These are phyloP conservation scores for Podila epigama DNA, from an alignment of 192 early-diverging fungal genomes.

Conservation along the genomic window DNA sequence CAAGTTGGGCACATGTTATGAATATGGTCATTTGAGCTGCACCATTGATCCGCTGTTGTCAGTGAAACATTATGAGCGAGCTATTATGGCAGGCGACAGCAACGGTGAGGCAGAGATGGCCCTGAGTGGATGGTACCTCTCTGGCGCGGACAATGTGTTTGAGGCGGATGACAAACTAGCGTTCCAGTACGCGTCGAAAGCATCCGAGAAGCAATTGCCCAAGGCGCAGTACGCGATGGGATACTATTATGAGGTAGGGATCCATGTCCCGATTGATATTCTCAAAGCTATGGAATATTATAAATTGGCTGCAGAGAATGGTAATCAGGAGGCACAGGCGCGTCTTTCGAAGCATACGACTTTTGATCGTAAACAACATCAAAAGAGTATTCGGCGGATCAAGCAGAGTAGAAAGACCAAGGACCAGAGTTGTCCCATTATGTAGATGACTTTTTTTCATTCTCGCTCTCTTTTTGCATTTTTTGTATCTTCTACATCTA, in stretches of 20 bases:
- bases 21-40: constrained; percentile 77
- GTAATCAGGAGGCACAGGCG: constrained; percentile 33
- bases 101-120: constrained; percentile 87
- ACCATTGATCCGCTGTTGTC: constrained; percentile 69
- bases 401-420: constrained; percentile 28
- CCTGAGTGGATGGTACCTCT: constrained; percentile 87
- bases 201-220: constrained; percentile 80
- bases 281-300: constrained; percentile 55
- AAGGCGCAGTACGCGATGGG: constrained; percentile 92
- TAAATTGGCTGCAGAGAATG: constrained; percentile 17
- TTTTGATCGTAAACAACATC: constrained; percentile 19
- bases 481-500: no score
- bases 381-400: constrained; percentile 32
- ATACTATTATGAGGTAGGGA: constrained; percentile 86
- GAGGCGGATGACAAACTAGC: constrained; percentile 75
- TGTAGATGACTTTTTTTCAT: constrained; percentile 22
- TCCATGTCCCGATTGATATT: constrained; percentile 65
- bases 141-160: constrained; percentile 72
- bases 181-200: constrained; percentile 82
- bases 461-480: no score
- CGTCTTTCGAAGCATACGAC: constrained; percentile 8
- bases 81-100: constrained; percentile 62
- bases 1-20: constrained; percentile 80
- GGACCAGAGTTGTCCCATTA: constrained; percentile 26
- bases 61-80: constrained; percentile 80